Evolutionary conservation across 768 basidiomycete species (phyloP).

Genomic region (Termitomyces titanicus): DNA sequence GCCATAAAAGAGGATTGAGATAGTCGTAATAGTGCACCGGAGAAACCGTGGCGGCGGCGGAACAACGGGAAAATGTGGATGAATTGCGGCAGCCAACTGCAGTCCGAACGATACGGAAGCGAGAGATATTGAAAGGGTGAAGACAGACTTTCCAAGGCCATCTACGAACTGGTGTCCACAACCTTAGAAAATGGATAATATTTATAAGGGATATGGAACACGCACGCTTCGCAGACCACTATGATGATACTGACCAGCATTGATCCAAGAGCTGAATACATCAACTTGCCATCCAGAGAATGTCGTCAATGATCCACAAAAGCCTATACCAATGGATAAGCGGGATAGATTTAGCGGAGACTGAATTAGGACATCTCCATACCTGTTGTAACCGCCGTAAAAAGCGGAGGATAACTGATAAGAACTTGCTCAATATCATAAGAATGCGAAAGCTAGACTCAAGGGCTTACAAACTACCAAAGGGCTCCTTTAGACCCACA

Average conservation of each 20-base stretch:
- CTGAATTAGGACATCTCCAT: constrained; percentile 10
- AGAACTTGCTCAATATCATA: constrained; percentile 3
- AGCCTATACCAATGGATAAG: constrained; percentile 49
- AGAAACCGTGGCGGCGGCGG: constrained; percentile 38
- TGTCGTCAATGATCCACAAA: constrained; percentile 95
- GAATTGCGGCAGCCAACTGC: constrained; percentile 46
- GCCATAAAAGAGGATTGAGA: constrained; percentile 67
- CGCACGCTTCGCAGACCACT: constrained; percentile 72
- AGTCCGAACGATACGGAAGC: constrained; percentile 75
- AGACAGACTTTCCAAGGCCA: constrained; percentile 73
- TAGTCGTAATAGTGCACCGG: constrained; percentile 47
- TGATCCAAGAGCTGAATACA: constrained; percentile 81
- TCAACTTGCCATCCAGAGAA: constrained; percentile 96
- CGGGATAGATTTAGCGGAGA: neutral
- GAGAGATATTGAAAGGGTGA: constrained; percentile 77
- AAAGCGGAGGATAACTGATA: constrained; percentile 82
- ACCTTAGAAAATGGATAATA: neutral
- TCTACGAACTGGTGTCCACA: constrained; percentile 66
- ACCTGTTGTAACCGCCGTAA: constrained; percentile 88
- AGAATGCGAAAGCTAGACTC: neutral
- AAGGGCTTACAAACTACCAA: constrained; percentile 67
- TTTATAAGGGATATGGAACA: constrained; percentile 8
- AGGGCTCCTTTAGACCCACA: constrained; percentile 63
- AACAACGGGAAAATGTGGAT: constrained; percentile 37
- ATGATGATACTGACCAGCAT: constrained; percentile 51